Conservation (phyloP, 2,329 filamentous ascomycete species). For the Exutisphaerella laricina region DNA sequence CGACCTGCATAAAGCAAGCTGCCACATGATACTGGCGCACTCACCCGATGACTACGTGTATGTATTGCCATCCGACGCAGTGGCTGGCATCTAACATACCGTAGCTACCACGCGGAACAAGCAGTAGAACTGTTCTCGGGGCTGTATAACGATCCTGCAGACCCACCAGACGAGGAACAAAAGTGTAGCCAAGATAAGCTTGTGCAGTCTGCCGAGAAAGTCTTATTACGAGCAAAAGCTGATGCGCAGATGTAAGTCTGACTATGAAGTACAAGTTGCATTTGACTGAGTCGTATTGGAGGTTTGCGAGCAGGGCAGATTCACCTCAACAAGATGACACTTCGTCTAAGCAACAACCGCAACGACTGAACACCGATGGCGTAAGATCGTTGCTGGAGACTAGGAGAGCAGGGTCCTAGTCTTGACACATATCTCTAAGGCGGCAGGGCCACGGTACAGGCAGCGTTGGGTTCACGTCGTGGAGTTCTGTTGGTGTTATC, state of each 20-base stretch:
- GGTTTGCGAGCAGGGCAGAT: conserved; percentile 5
- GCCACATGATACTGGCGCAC: conserved; percentile 16
- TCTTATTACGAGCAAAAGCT: conserved; percentile 6
- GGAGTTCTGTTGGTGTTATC: background rate
- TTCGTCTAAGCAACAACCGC: background rate
- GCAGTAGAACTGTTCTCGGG: conserved; percentile 9
- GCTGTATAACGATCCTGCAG: conserved; percentile 9
- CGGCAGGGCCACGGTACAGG: background rate
- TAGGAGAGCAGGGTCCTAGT: background rate
- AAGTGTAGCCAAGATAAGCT: conserved; percentile 9
- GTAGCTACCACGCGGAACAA: conserved; percentile 12
- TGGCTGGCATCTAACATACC: background rate
- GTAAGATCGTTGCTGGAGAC: conserved; percentile 4
- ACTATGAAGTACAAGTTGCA: too few relatives aligned
- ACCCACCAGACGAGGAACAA: conserved; percentile 13
- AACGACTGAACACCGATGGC: conserved; percentile 1
- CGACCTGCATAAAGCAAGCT: conserved; percentile 13
- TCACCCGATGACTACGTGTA: conserved; percentile 16
- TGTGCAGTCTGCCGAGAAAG: conserved; percentile 8
- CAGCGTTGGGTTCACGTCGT: background rate
- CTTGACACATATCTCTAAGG: background rate
- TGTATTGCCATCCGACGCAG: background rate
- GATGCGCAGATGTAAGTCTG: conserved; percentile 11
- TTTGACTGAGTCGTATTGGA: background rate
- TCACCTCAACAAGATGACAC: background rate